A percentile compares a stretch with the other conserved stretches of the same genome.
phyloP scores from a whole-genome alignment of 1,284 basidiomycete species.

The Apiotrichum mycotoxinovorans region DNA sequence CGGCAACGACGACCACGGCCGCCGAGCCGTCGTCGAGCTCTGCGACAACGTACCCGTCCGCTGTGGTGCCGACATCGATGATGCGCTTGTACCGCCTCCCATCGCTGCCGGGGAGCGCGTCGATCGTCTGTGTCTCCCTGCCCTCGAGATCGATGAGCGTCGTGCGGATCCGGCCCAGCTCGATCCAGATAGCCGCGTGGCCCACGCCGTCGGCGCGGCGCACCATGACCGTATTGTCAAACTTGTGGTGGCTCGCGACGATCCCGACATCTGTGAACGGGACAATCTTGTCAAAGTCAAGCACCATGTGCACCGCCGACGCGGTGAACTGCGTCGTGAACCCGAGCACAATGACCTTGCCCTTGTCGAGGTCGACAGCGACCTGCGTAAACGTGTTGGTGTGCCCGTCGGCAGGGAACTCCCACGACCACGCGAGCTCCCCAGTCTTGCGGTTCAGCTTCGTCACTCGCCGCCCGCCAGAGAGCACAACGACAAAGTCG shows the following conservation, averaged over 20 bases:
- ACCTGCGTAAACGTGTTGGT: constrained; percentile 62
- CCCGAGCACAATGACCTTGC: constrained; percentile 67
- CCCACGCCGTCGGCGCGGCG: constrained; percentile 21
- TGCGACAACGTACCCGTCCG: constrained; percentile 47
- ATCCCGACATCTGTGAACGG: constrained; percentile 54
- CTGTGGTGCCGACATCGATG: constrained; percentile 38
- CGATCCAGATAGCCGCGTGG: constrained; percentile 63
- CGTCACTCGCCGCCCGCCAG: constrained; percentile 36
- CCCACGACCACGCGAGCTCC: constrained; percentile 35
- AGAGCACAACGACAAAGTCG: constrained; percentile 36
- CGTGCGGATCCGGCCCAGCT: constrained; percentile 56
- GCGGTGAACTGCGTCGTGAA: constrained; percentile 58
- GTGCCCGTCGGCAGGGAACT: constrained; percentile 32
- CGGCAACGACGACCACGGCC: constrained; percentile 57
- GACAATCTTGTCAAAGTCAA: constrained; percentile 58
- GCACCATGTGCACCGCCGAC: constrained; percentile 56
- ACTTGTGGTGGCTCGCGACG: constrained; percentile 57
- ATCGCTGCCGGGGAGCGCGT: constrained; percentile 46
- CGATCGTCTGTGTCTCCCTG: constrained; percentile 55
- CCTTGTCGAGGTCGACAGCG: constrained; percentile 54
- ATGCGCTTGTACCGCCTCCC: constrained; percentile 28
- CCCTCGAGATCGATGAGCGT: constrained; percentile 27
- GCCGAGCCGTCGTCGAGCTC: constrained; percentile 58
- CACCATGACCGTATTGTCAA: constrained; percentile 34
- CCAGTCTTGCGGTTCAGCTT: constrained; percentile 33